phyloP scores from a whole-genome alignment of 306 rosid genomes.

The Crotalaria pallida region DNA sequence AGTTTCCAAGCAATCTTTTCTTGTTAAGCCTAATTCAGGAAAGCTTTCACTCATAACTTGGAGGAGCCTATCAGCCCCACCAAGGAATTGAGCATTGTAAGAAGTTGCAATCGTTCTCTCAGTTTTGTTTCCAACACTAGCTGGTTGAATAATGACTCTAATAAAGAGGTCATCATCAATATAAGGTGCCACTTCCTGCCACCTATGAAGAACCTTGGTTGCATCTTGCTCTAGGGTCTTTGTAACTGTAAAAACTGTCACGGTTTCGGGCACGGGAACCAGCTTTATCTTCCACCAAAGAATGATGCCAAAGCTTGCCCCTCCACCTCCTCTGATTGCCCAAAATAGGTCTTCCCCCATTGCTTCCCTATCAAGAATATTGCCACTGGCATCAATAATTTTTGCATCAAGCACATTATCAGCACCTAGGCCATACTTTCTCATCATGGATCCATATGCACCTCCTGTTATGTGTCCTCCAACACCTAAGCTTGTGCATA shows the following conservation, averaged over 20 bases:
- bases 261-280: conserved; percentile 60
- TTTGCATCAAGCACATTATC: conserved; percentile 69
- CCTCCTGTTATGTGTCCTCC: conserved; percentile 92
- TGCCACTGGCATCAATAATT: conserved; percentile 51
- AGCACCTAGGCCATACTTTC: conserved; percentile 71
- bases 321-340: conserved; percentile 94
- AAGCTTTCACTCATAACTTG: conserved; percentile 42
- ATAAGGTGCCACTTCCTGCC: conserved; percentile 66
- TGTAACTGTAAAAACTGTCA: conserved; percentile 64
- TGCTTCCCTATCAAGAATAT: conserved; percentile 44
- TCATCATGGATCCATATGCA: conserved; percentile 76
- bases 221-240: conserved; percentile 55
- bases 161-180: conserved; percentile 63
- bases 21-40: conserved; percentile 62
- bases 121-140: conserved; percentile 24
- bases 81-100: conserved; percentile 65
- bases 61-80: conserved; percentile 44
- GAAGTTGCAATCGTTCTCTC: conserved; percentile 49
- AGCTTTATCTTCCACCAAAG: conserved; percentile 87
- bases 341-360: conserved; percentile 91
- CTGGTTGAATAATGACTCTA: conserved; percentile 45
- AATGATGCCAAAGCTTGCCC: conserved; percentile 75
- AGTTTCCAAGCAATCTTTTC: conserved; percentile 49
- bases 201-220: conserved; percentile 44
- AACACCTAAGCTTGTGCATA: conserved; percentile 72